Percentiles rank a stretch among this genome's conserved stretches.
Conservation (phyloP, 2,329 filamentous ascomycete genomes). For the Onygenales sp. region DNA sequence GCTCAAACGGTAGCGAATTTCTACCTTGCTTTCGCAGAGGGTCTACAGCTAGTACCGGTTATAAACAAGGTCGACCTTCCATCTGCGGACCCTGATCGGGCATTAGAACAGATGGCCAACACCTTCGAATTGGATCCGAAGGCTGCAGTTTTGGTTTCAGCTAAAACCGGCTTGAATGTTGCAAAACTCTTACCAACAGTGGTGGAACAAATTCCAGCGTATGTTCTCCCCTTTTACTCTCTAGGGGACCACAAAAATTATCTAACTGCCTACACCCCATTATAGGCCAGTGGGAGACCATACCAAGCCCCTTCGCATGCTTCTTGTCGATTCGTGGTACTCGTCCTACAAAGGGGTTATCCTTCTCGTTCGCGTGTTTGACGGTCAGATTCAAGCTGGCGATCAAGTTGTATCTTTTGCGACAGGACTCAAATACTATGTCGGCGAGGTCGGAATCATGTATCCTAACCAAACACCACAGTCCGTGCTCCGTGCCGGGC, state of each 20-base stretch:
- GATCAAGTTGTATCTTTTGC: conserved; percentile 82
- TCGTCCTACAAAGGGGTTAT: conserved; percentile 92
- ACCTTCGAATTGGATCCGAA: conserved; percentile 80
- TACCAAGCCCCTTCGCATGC: conserved; percentile 63
- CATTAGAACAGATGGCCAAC: conserved; percentile 73
- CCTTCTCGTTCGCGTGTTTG: conserved; percentile 81
- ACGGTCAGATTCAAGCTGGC: conserved; percentile 72
- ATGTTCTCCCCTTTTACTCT: conserved; percentile 15
- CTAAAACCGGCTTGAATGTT: conserved; percentile 89
- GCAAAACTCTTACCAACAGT: conserved; percentile 73
- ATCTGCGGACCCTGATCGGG: conserved; percentile 76
- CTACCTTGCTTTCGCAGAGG: conserved; percentile 90
- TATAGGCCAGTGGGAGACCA: conserved; percentile 59
- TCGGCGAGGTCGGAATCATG: conserved; percentile 95
- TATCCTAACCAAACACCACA: conserved; percentile 82
- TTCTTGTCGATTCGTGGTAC: conserved; percentile 97
- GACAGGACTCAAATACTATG: conserved; percentile 79
- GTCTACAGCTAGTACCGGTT: conserved; percentile 75
- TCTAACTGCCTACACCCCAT: conserved; percentile 12
- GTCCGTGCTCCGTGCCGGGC: conserved; percentile 70
- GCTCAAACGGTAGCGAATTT: conserved; percentile 98
- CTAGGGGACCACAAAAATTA: not conserved
- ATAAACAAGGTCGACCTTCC: conserved; percentile 95
- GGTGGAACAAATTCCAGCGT: conserved; percentile 70
- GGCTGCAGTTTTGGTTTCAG: conserved; percentile 69